Base-by-base conservation (phyloP, 2,329 filamentous ascomycete species). In the Penicillium fuscoglaucum region DNA sequence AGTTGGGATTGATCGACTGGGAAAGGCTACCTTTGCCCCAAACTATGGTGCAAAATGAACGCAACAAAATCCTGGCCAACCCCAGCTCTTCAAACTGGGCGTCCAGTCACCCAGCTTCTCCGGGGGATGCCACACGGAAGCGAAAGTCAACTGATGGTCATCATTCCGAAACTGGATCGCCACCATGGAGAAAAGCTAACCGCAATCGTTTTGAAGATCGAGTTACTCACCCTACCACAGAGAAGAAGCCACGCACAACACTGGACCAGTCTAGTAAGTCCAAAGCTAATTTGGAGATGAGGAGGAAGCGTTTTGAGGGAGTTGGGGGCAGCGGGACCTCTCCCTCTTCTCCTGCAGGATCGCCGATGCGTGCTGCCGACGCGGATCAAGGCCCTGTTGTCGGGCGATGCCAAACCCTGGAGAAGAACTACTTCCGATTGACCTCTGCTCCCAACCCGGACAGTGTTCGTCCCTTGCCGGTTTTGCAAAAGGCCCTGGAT, bases 371-470 rank as follows among this genome's bases (percentile, higher is more conserved):
- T 41, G 74, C 76, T 65, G 72, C 75, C 58, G 72, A 75, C 64
- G 73, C 74, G 55, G 72, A 76, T 58, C 75, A 79, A 64, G 85
- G 84, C 61, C 95, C 95, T 10, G 88, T 98, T 35, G 84, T 97
- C 60, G 95, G 95, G 66, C 91, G 90, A 46, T 93, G 89, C 74
- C 85, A 92, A 75, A 83, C 82, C 26, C 81, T 98, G 67, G 93
- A 98, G 78, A 99, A 99, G 82, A 88, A 86, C 72, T 99, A 97
- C 73, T 90, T 98, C 72, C 92, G 95, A 62, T 83, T 99, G 73
- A 99, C 93, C 19, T 87, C 93, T 33, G 88, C 93, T 49, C 95
- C 95, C 35, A 90, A 96, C 65, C 87, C 93, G 55, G 89, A 93
- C 70, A 88, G 89, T 68, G 95, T 99, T 51, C 92, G 95, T 46